These are phyloP conservation scores for Multifurca ochricompacta DNA, from an alignment of 768 basidiomycete species.

Conservation along the genomic window DNA sequence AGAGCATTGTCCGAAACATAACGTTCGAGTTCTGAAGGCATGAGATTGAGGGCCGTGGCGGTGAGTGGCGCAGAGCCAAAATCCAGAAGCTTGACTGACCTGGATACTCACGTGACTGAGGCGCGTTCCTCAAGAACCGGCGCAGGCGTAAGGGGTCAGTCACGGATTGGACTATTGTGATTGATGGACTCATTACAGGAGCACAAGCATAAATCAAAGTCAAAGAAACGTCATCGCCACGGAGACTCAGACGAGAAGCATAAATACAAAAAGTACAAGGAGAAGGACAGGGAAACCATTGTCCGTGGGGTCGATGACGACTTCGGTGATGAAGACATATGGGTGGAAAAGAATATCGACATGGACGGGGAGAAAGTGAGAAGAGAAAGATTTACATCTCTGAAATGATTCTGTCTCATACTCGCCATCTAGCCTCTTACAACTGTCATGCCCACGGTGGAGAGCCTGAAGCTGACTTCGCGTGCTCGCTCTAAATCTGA, in stretches of 20 bases:
- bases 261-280: conserved; percentile 31
- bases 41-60: conserved; percentile 26
- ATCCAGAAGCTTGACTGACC: too few relatives aligned
- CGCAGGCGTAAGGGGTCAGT: neutral
- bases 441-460: conserved; percentile 68
- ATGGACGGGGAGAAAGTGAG: conserved; percentile 68
- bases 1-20: conserved; percentile 77
- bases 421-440: conserved; percentile 42
- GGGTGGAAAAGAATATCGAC: conserved; percentile 84
- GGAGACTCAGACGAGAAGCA: conserved; percentile 34
- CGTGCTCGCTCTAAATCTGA: conserved; percentile 41
- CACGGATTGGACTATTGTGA: neutral
- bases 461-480: conserved; percentile 62
- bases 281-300: conserved; percentile 33
- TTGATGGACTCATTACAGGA: conserved; percentile 28
- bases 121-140: neutral
- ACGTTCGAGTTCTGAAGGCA: conserved; percentile 58
- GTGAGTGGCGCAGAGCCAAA: too few relatives aligned
- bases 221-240: conserved; percentile 49
- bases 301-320: conserved; percentile 63
- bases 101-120: neutral
- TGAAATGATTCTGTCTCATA: conserved; percentile 3
- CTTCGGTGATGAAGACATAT: conserved; percentile 63
- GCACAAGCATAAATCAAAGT: conserved; percentile 37
- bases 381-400: conserved; percentile 28